A percentile compares a stretch with the other conserved stretches of the same genome.
These are phyloP conservation scores for Pontederia crassipes DNA, from an alignment of 176 grass and related monocot genomes.

Conservation along the genomic window DNA sequence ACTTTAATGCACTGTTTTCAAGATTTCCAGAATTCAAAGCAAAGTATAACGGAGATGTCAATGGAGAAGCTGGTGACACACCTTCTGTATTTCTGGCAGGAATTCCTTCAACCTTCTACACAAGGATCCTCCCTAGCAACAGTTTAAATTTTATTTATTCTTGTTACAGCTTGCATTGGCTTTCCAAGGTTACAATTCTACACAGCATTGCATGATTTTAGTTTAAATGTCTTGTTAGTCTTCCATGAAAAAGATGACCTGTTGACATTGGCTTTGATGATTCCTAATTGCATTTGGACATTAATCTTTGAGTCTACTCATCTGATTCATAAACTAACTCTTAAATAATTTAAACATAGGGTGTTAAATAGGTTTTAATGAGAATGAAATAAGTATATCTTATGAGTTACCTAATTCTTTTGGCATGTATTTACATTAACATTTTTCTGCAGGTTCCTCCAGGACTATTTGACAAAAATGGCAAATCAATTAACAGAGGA, in stretches of 20 bases:
- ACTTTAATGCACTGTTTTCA: conserved; percentile 90
- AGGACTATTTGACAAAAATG: conserved; percentile 33
- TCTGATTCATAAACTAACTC: too few relatives aligned
- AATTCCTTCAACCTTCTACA: conserved; percentile 84
- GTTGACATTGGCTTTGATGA: not conserved
- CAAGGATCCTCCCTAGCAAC: conserved; percentile 51
- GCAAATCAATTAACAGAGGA: conserved; percentile 51
- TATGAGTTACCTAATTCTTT: not conserved
- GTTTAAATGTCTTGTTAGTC: not conserved
- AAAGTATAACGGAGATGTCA: conserved; percentile 23
- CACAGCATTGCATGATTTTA: conserved; percentile 1
- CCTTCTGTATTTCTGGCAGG: conserved; percentile 71
- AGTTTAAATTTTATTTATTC: conserved; percentile 91
- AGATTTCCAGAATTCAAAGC: conserved; percentile 55
- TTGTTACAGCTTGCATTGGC: conserved; percentile 91
- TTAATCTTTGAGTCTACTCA: not conserved
- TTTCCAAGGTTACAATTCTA: conserved; percentile 50
- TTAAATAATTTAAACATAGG: too few relatives aligned
- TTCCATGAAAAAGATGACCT: not conserved
- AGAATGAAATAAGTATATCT: too few relatives aligned
- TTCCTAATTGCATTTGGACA: not conserved
- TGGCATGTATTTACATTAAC: not conserved
- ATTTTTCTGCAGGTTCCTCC: conserved; percentile 41
- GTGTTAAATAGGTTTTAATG: too few relatives aligned
- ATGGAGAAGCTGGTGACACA: conserved; percentile 24